A percentile compares a stretch with the other conserved stretches of the same genome.
Evolutionary conservation across 225 moss, liverwort and hornwort genomes (phyloP).

Genomic region (Pleurozium schreberi): DNA sequence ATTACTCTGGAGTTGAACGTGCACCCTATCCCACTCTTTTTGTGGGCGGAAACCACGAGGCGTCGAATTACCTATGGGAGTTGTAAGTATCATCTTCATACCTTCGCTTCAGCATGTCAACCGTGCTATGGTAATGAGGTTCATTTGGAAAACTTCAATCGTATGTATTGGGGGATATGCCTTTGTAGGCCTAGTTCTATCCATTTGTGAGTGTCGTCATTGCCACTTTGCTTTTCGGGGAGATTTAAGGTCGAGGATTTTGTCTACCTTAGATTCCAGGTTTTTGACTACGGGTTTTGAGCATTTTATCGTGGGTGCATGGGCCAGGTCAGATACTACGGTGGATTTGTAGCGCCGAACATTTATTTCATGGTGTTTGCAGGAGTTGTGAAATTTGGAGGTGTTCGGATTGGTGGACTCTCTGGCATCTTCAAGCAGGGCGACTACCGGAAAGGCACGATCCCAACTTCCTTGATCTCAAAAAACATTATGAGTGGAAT

Average conservation of each 20-base stretch:
- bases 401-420: constrained; percentile 80
- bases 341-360: constrained; percentile 81
- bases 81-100: constrained; percentile 5
- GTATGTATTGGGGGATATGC: not conserved
- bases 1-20: constrained; percentile 67
- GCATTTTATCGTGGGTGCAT: constrained; percentile 15
- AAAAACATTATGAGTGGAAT: not conserved
- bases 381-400: constrained; percentile 82
- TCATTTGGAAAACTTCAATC: not conserved
- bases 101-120: not conserved
- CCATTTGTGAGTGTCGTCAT: not conserved
- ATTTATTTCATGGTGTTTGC: constrained; percentile 92
- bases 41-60: constrained; percentile 96
- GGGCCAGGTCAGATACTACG: constrained; percentile 80
- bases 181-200: not conserved
- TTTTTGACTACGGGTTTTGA: constrained; percentile 1
- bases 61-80: constrained; percentile 62
- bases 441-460: constrained; percentile 68
- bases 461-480: not conserved
- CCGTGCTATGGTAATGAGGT: not conserved
- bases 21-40: constrained; percentile 93
- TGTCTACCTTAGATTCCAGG: not conserved
- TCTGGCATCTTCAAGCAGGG: constrained; percentile 77
- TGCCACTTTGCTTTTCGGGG: not conserved
- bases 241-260: not conserved